Percentiles rank a stretch among this genome's conserved stretches.
phyloP scores from a whole-genome alignment of 192 early-diverging fungal genomes.

The Backusella liffmaniae region DNA sequence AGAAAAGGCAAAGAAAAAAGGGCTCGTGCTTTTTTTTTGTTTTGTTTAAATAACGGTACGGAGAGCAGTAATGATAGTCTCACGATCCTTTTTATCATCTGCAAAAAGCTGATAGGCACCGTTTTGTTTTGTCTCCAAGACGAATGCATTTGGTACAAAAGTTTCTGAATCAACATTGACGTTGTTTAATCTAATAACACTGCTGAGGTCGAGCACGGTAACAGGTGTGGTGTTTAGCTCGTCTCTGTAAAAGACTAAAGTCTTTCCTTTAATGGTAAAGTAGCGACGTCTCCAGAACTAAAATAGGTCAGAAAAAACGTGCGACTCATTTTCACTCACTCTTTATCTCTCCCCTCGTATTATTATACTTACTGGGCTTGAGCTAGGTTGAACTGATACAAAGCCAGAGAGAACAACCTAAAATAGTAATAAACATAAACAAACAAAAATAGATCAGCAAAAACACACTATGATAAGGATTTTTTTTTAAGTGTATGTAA shows the following conservation, averaged over 20 bases:
- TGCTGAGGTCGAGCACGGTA: constrained; percentile 1
- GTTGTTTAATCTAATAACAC: background rate
- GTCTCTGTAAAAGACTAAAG: constrained; percentile 48
- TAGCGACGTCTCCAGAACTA: constrained; percentile 60
- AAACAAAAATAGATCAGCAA: background rate
- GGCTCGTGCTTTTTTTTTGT: background rate
- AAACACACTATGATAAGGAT: background rate
- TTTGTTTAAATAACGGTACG: constrained; percentile 1
- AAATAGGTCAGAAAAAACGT: constrained; percentile 10
- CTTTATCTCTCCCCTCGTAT: too few species aligned
- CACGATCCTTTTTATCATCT: constrained; percentile 14
- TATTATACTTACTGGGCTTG: constrained; percentile 24
- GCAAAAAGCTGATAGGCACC: constrained; percentile 20
- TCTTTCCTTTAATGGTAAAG: constrained; percentile 54
- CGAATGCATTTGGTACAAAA: constrained; percentile 20
- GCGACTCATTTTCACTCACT: background rate
- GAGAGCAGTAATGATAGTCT: constrained; percentile 22
- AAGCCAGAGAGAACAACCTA: constrained; percentile 25
- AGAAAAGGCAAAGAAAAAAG: background rate
- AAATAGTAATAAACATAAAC: background rate
- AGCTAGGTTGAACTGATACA: constrained; percentile 21
- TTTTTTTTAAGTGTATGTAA: background rate
- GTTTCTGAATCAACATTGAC: constrained; percentile 20
- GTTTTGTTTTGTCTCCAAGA: constrained; percentile 6
- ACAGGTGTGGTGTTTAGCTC: constrained; percentile 20